phyloP scores from a whole-genome alignment of 495 filamentous ascomycete genomes.

The Apiosordaria backusii region DNA sequence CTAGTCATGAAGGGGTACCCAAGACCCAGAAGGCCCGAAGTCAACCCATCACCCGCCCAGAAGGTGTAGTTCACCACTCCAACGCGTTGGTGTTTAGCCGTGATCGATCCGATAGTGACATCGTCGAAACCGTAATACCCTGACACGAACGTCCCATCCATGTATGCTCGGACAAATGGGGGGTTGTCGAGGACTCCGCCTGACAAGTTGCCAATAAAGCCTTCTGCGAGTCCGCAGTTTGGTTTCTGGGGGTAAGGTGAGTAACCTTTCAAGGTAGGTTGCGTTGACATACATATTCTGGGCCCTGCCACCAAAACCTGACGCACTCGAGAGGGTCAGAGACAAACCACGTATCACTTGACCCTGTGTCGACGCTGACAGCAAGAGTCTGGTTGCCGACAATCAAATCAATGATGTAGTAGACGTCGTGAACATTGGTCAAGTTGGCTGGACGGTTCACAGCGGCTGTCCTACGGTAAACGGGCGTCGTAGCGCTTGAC shows the following conservation, averaged over 20 bases:
- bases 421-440: constrained; percentile 32
- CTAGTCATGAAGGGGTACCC: constrained; percentile 52
- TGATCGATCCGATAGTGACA: constrained; percentile 49
- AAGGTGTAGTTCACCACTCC: constrained; percentile 48
- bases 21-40: constrained; percentile 56
- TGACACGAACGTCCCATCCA: constrained; percentile 50
- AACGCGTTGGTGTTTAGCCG: constrained; percentile 48
- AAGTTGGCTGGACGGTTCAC: constrained; percentile 14
- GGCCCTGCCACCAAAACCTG: constrained; percentile 23
- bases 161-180: constrained; percentile 56
- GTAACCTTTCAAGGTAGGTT: too few species aligned
- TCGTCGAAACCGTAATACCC: constrained; percentile 55
- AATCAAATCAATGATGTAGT: constrained; percentile 35
- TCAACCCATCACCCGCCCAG: constrained; percentile 47
- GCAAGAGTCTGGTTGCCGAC: constrained; percentile 46
- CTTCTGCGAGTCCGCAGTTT: constrained; percentile 48
- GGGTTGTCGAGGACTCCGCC: constrained; percentile 41
- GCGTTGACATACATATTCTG: background rate
- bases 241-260: constrained; percentile 16
- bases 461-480: background rate
- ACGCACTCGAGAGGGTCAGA: constrained; percentile 48
- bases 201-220: constrained; percentile 41
- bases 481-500: background rate
- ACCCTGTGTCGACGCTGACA: constrained; percentile 59
- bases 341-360: constrained; percentile 59